Conservation (phyloP, 176 grass and related monocot species). For the Microstegium vimineum region DNA sequence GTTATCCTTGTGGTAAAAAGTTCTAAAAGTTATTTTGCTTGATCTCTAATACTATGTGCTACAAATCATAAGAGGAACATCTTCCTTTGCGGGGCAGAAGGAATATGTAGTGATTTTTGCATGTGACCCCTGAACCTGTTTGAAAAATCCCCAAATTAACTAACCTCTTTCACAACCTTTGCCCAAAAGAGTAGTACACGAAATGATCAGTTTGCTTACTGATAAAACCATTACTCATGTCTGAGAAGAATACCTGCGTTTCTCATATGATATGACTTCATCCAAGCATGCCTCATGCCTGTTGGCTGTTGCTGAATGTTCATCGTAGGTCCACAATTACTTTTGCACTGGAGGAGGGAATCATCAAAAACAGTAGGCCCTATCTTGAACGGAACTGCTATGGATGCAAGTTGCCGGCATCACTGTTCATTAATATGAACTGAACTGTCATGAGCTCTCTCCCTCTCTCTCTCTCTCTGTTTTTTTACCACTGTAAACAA, state of each 20-base stretch:
- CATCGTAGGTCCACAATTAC: not conserved
- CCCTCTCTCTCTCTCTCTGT: too few species aligned
- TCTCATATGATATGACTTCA: not conserved
- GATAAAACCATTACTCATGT: not conserved
- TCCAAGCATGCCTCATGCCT: not conserved
- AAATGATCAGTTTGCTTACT: not conserved
- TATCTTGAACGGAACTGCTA: not conserved
- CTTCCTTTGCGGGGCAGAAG: too few species aligned
- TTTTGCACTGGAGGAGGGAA: not conserved
- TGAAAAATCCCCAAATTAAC: not conserved
- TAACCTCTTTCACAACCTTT: not conserved
- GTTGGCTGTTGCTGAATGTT: not conserved
- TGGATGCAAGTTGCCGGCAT: not conserved
- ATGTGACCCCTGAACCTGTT: not conserved
- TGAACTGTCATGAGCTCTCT: not conserved
- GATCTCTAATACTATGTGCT: too few species aligned
- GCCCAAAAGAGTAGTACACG: not conserved
- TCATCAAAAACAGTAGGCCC: not conserved
- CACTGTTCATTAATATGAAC: not conserved
- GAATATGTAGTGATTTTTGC: not conserved
- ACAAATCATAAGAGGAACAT: too few species aligned
- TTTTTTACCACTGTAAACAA: constrained; percentile 20
- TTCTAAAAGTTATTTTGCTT: too few species aligned
- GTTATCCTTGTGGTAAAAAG: too few species aligned
- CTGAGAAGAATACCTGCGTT: too few species aligned